These are phyloP conservation scores for Ammopiptanthus mongolicus DNA, from an alignment of 306 rosid species.

Conservation along the genomic window DNA sequence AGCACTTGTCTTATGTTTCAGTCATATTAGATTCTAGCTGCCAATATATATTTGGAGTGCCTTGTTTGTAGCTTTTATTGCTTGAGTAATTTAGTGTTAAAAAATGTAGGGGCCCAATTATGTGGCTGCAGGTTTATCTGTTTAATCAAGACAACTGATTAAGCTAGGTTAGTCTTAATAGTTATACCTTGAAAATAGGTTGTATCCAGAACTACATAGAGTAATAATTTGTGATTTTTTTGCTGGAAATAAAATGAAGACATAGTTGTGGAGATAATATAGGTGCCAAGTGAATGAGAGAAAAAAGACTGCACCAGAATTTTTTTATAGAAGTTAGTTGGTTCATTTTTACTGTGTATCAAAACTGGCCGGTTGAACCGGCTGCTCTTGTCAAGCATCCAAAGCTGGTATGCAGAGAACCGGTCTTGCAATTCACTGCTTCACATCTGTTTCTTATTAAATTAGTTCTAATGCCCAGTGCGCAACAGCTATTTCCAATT, in stretches of 20 bases:
- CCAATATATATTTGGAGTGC: background rate
- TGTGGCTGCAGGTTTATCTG: background rate
- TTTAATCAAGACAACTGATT: background rate
- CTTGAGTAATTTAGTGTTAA: background rate
- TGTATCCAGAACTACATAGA: background rate
- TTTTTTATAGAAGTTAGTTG: background rate
- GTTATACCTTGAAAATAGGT: background rate
- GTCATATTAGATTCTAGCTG: background rate
- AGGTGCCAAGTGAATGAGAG: background rate
- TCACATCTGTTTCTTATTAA: background rate
- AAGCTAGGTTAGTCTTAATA: background rate
- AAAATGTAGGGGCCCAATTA: background rate
- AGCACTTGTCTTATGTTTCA: slow-evolving; percentile 22
- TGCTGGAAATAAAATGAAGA: background rate
- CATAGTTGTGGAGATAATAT: background rate
- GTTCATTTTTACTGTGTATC: background rate
- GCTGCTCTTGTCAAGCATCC: background rate
- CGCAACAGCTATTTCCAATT: background rate
- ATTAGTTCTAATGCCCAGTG: background rate
- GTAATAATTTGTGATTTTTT: background rate
- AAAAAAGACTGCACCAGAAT: too few species aligned
- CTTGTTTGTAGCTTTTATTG: slow-evolving; percentile 8
- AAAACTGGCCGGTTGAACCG: too few species aligned
- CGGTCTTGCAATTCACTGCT: too few species aligned
- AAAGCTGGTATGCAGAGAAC: background rate